Evolutionary conservation across 179 eudicot genomes (phyloP).

Genomic region (Beta corolliflora): DNA sequence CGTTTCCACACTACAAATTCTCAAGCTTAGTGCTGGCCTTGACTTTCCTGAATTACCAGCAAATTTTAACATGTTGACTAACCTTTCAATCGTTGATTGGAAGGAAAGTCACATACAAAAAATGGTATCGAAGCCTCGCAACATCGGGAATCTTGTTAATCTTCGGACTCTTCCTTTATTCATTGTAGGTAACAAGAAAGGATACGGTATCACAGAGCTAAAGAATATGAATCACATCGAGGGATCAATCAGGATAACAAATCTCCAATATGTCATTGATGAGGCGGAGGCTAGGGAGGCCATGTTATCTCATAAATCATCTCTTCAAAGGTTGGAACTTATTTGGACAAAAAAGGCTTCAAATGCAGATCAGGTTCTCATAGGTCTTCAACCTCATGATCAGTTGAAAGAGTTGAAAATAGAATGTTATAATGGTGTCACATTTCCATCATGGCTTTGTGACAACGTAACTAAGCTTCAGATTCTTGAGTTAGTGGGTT

Average conservation of each 20-base stretch:
- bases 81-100: slow-evolving; percentile 1
- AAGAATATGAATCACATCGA: background rate
- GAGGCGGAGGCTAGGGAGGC: background rate
- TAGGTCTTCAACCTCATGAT: background rate
- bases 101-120: background rate
- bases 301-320: background rate
- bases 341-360: background rate
- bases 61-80: background rate
- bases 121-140: background rate
- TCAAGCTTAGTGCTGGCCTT: background rate
- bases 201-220: background rate
- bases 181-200: background rate
- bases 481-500: background rate
- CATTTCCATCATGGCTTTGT: slow-evolving; percentile 1
- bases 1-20: background rate
- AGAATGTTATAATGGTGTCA: background rate
- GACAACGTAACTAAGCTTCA: background rate
- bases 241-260: background rate
- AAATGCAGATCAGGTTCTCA: background rate
- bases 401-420: background rate
- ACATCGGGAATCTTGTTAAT: background rate
- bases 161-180: slow-evolving; percentile 7
- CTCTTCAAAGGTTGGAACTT: background rate
- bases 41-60: background rate
- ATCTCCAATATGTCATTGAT: background rate